Conservation (phyloP, 2,329 filamentous ascomycete species). For the Xylaria sp. region DNA sequence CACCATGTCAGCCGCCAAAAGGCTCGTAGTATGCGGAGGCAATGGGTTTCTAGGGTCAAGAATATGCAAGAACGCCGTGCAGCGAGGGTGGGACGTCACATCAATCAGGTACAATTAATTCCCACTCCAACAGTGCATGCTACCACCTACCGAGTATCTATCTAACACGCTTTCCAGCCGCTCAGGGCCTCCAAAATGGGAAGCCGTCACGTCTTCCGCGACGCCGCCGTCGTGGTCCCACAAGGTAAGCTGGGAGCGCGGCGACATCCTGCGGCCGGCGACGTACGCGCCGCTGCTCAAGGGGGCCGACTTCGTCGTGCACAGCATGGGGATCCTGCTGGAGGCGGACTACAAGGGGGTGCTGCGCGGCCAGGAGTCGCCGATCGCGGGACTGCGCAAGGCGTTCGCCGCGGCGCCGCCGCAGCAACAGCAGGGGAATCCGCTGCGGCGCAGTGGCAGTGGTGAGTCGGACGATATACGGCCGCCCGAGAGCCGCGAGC, state of each 20-base stretch:
- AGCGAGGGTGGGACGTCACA: slow-evolving; percentile 88
- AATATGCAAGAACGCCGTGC: slow-evolving; percentile 90
- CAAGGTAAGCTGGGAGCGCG: slow-evolving; percentile 86
- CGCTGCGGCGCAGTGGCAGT: slow-evolving; percentile 67
- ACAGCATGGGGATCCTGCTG: slow-evolving; percentile 94
- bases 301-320: slow-evolving; percentile 85
- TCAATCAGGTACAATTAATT: slow-evolving; percentile 79
- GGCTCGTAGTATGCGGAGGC: slow-evolving; percentile 89
- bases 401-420: slow-evolving; percentile 76
- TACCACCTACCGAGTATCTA: not conserved
- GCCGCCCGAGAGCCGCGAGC: slow-evolving; percentile 73
- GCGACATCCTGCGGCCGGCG: slow-evolving; percentile 83
- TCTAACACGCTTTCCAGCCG: slow-evolving; percentile 66
- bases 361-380: slow-evolving; percentile 82
- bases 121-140: slow-evolving; percentile 4
- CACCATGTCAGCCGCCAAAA: slow-evolving; percentile 71
- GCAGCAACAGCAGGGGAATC: slow-evolving; percentile 72
- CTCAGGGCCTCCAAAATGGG: slow-evolving; percentile 89
- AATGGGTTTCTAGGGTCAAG: slow-evolving; percentile 89
- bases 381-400: slow-evolving; percentile 79
- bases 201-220: slow-evolving; percentile 75
- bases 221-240: slow-evolving; percentile 82
- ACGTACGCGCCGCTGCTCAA: slow-evolving; percentile 82
- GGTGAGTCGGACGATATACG: slow-evolving; percentile 70
- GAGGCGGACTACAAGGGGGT: slow-evolving; percentile 98